Evolutionary conservation across 2,329 filamentous ascomycete species (phyloP), one percentile per base, ranked within the genome.

Genomic region (Coniosporium tulheliwenetii): DNA sequence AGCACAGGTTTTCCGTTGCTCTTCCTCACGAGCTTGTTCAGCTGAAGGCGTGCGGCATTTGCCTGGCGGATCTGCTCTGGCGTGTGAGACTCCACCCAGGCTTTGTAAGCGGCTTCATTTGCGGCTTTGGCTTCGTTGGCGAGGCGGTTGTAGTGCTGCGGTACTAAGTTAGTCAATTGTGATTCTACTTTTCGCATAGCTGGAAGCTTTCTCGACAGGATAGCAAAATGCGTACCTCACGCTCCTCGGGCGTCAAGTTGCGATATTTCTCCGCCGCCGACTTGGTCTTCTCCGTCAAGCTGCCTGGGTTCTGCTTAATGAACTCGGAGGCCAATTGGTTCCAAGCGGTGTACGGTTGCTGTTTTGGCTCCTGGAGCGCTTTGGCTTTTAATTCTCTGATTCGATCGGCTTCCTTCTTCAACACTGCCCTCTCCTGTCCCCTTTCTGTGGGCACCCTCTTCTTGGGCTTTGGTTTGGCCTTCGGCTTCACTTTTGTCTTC

Each of bases 61-160:
- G 78, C 77, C 2, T 62, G 43, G 37, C 60, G 61, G 48, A 82
- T 79, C 50, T 78, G 54, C 5, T 71, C 60, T 8, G 73, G 67
- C 1, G 71, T 72, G 50, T 77, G 57, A 2, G 55, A 58, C 30
- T 67, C 54, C 14, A 81, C 54, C 73, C 73, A 82, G 43, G 63
- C 52, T 29, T 69, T 59, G 51, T 68, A 70, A 10, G 59, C 61
- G 14, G 59, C 57, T 14, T 54, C 48, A 39, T 67, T 67, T 10
- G 60, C 56, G 34, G 59, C 62, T 14, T 54, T 65, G 47, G 64
- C 67, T 43, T 67, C 51, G 41, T 63, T 64, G 39, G 68, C 70
- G 13, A 66, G 47, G 38, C 70, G 66, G 48, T 71, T 67, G 53
- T 69, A 71, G 48, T 64, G 63, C 75, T 79, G 49, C 19, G 19